Evolutionary conservation across 2,329 filamentous ascomycete species (phyloP).

Genomic region (Pyrenochaeta sp.): DNA sequence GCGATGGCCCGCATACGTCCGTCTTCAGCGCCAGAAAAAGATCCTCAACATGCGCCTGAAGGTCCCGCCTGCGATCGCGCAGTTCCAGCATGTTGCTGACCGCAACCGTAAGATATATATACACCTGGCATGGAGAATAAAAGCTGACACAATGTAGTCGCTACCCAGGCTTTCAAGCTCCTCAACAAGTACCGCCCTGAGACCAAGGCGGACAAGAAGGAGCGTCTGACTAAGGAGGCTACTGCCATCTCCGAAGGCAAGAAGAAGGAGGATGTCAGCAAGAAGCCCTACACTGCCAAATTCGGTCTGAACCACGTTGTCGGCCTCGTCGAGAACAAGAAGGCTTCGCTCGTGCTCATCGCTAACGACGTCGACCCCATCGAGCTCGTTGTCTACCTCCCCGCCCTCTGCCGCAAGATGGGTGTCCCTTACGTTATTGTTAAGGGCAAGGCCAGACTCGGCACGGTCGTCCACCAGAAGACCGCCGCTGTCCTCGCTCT

Average conservation of each 20-base stretch:
- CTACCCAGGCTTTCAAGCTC: slow-evolving; percentile 97
- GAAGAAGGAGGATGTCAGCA: slow-evolving; percentile 99
- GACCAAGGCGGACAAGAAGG: slow-evolving; percentile 99
- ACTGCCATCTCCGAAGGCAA: slow-evolving; percentile 98
- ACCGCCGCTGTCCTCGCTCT: slow-evolving; percentile 95
- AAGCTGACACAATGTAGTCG: slow-evolving; percentile 58
- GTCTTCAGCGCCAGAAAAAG: slow-evolving; percentile 93
- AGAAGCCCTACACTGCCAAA: slow-evolving; percentile 99
- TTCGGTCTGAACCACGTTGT: slow-evolving; percentile 98
- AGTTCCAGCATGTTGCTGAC: slow-evolving; percentile 92
- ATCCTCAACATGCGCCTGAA: slow-evolving; percentile 98
- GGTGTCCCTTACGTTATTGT: slow-evolving; percentile 96
- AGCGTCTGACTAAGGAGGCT: slow-evolving; percentile 97
- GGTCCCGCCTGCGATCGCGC: slow-evolving; percentile 94
- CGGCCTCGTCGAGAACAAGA: slow-evolving; percentile 80
- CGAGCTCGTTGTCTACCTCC: slow-evolving; percentile 98
- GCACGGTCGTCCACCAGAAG: slow-evolving; percentile 99
- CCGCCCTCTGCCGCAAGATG: slow-evolving; percentile 99
- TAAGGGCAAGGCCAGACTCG: slow-evolving; percentile 99
- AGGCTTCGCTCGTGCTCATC: slow-evolving; percentile 96
- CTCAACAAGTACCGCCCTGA: slow-evolving; percentile 99
- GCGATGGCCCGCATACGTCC: slow-evolving; percentile 95
- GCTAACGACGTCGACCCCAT: slow-evolving; percentile 99
- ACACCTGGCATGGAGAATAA: slow-evolving; percentile 78
- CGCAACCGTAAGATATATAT: slow-evolving; percentile 43